Evolutionary conservation across 75 land plant species (phyloP).

Genomic region (Pinus taeda): DNA sequence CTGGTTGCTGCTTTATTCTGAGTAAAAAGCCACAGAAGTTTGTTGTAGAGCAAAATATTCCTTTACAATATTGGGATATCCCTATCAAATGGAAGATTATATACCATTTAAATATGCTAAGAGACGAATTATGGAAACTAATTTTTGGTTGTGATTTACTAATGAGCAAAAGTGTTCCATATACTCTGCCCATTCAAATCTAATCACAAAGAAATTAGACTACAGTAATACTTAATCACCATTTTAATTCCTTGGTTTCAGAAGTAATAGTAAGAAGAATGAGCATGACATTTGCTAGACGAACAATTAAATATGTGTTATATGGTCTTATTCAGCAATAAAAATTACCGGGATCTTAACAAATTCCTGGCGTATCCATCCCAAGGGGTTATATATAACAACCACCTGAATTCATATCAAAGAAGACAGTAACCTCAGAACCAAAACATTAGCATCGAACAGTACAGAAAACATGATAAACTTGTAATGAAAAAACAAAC

Average conservation of each 20-base stretch:
- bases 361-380: slow-evolving; percentile 64
- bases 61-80: neutral
- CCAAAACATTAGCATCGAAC: neutral
- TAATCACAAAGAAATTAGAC: neutral
- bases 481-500: slow-evolving; percentile 21
- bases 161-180: neutral
- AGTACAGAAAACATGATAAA: neutral
- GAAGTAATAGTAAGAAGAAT: no score
- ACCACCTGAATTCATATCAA: slow-evolving; percentile 35
- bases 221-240: neutral
- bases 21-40: neutral
- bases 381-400: slow-evolving; percentile 64
- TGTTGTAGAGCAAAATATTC: neutral
- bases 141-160: neutral
- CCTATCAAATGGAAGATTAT: neutral
- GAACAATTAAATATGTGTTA: neutral
- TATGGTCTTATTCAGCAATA: neutral
- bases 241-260: neutral
- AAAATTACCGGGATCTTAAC: slow-evolving; percentile 65
- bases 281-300: neutral
- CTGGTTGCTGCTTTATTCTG: neutral
- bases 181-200: neutral
- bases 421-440: neutral
- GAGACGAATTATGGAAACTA: neutral
- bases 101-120: neutral